Conservation (phyloP, 768 basidiomycete species). For the Holtermannia corniformis region DNA sequence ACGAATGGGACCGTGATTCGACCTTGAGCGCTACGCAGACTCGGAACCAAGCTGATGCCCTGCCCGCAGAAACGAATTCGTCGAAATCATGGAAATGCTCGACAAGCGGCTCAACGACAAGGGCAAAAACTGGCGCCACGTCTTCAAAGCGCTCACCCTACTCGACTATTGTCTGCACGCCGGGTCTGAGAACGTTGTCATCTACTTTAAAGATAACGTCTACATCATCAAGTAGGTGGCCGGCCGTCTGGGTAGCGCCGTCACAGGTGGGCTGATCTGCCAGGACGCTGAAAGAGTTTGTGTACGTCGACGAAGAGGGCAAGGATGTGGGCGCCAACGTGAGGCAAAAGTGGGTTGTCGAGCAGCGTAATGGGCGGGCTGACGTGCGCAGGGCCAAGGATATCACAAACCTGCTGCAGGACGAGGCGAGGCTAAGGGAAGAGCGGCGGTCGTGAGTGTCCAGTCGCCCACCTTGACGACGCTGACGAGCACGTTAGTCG, state of each 20-base stretch:
- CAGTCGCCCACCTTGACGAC: not conserved
- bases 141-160: constrained; percentile 93
- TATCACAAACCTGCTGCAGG: constrained; percentile 84
- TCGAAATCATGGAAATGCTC: constrained; percentile 99
- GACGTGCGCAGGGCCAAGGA: constrained; percentile 93
- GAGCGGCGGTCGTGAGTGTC: constrained; percentile 52
- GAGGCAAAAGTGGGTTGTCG: constrained; percentile 26
- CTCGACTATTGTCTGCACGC: constrained; percentile 93
- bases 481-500: constrained; percentile 44
- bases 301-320: constrained; percentile 85
- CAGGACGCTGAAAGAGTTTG: constrained; percentile 89
- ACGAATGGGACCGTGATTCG: no score
- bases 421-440: constrained; percentile 71
- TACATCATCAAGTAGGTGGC: constrained; percentile 73
- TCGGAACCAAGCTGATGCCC: no score
- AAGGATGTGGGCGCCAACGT: constrained; percentile 96
- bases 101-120: constrained; percentile 92
- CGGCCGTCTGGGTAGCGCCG: not conserved
- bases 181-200: constrained; percentile 95
- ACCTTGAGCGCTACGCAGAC: no score
- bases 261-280: not conserved
- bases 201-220: constrained; percentile 94
- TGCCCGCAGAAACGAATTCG: constrained; percentile 89
- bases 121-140: constrained; percentile 99
- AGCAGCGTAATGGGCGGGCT: constrained; percentile 26